phyloP scores from a whole-genome alignment of 768 basidiomycete genomes.

The Holtermanniella nyarrowii region DNA sequence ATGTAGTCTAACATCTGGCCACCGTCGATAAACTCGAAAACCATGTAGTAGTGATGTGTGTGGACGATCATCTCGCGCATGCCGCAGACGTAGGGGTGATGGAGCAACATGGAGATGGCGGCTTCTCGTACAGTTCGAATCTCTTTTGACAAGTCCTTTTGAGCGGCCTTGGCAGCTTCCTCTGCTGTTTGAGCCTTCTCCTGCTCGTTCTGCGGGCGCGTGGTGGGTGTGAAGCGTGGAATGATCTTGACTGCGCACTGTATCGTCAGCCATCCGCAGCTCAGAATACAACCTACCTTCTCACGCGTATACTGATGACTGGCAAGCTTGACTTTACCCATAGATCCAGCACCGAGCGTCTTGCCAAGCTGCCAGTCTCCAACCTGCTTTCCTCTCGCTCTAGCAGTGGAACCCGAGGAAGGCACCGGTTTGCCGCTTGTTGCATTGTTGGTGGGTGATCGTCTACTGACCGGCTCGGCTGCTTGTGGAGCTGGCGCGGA shows the following conservation, averaged over 20 bases:
- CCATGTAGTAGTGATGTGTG: constrained; percentile 98
- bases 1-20: constrained; percentile 99
- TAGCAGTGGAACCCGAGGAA: neutral
- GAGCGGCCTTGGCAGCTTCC: constrained; percentile 56
- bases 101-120: constrained; percentile 83
- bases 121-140: constrained; percentile 92
- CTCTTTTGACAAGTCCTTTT: constrained; percentile 91
- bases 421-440: neutral
- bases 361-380: constrained; percentile 95
- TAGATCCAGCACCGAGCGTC: constrained; percentile 92
- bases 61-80: constrained; percentile 99
- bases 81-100: constrained; percentile 97
- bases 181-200: constrained; percentile 11
- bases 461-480: neutral
- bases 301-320: constrained; percentile 79
- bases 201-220: constrained; percentile 44
- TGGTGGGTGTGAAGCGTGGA: constrained; percentile 64
- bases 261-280: constrained; percentile 1
- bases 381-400: constrained; percentile 49
- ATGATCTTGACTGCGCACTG: constrained; percentile 99
- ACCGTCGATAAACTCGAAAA: constrained; percentile 95
- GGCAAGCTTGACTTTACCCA: constrained; percentile 98
- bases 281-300: constrained; percentile 55
- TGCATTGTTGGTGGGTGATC: neutral
- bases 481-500: neutral